Base-by-base conservation (phyloP, 768 basidiomycete species). In the Lentinula raphanica region DNA sequence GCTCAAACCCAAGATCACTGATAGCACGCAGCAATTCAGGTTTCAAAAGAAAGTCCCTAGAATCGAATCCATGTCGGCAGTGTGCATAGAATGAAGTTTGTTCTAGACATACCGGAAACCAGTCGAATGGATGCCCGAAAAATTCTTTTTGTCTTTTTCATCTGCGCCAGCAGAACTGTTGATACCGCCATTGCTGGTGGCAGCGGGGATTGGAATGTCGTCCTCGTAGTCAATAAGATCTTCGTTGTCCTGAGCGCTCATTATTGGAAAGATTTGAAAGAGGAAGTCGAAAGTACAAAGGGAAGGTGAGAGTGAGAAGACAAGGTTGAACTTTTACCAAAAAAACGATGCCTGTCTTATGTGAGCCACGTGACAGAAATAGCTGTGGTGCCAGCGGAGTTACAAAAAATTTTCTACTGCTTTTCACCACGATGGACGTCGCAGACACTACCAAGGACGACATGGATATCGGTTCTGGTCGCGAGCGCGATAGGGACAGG, bases 71-170 rank as follows among this genome's bases (percentile, higher is more conserved):
- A n/a, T n/a, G n/a, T n/a, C 60, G 54, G 44, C 44, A 60, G 51
- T 23, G 60, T n/a, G n/a, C 63, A 13, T 28, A 44, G 63, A 62
- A 59, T 40, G n/a, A 11, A 69, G 32, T 7, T 1, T 35, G 32
- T 8, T 35, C 13, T 7, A 35, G 32, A n/a, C 84, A 58, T 58
- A 95, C 95, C 97, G 85, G 77, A 99, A 99, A 59, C 97, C 97
- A 62, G 97, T 99, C n/a, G 95, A 95, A 79, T 99, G 97, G 67
- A 99, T 98, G 29, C 97, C 97, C 60, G 97, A 96, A 69, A 96
- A 98, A 72, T 96, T 97, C 84, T 95, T 96, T 82, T 94, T 93
- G 66, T 92, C 90, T 74, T 90, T 92, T 65, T 87, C 89, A 62
- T 82, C 86, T 60, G 76, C 84, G 45, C 73, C 80, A 23, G 81